Base-by-base conservation (phyloP, 305 asterid species). In the Fraxinus floribunda region DNA sequence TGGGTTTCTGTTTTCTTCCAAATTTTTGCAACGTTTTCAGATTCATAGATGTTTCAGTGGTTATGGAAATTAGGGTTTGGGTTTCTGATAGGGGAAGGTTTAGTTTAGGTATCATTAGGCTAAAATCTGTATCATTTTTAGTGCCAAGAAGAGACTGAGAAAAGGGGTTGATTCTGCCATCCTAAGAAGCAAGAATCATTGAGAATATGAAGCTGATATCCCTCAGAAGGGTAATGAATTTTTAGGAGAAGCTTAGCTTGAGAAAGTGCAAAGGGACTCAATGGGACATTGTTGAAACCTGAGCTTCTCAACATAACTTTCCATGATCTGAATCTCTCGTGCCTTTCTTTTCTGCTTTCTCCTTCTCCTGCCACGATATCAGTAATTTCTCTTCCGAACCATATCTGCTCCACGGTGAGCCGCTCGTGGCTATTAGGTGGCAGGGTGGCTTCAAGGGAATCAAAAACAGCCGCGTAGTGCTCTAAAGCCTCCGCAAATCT, bases 111-210 rank as follows among this genome's bases (percentile, higher is more conserved):
- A 75, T 75, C 64, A 35, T 80, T 46, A 34, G 39, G 76, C 52
- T 13, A 41, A 71, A 5, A 34, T 71, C 4, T 1, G 5, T 13
- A 24, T 52, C 60, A 70, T 4, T 72, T 70, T 83, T 85, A 95
- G 87, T 81, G 95, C 99, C 99, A 96, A 35, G 98, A 92, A 18
- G 99, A 96, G 38, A 96, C 97, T 3, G 99, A 92, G 84, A 92
- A 96, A 76, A 96, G 98, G 10, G 94, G 97, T 41, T 93, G 97
- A 88, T 93, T 93, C 90, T 94, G 97, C 99, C 99, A 96, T 78
- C 99, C 99, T 81, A 96, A 85, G 90, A 91, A 94, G 90, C 93
- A 90, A 18, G 94, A 92, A 84, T 92, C 89, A 64, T 87, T 89
- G 10, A 87, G 79, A 44, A 92, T 79, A 15, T 89, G 94, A 0